Conservation (phyloP, 1,139 yeast species). For the Suhomyces terraborum region DNA sequence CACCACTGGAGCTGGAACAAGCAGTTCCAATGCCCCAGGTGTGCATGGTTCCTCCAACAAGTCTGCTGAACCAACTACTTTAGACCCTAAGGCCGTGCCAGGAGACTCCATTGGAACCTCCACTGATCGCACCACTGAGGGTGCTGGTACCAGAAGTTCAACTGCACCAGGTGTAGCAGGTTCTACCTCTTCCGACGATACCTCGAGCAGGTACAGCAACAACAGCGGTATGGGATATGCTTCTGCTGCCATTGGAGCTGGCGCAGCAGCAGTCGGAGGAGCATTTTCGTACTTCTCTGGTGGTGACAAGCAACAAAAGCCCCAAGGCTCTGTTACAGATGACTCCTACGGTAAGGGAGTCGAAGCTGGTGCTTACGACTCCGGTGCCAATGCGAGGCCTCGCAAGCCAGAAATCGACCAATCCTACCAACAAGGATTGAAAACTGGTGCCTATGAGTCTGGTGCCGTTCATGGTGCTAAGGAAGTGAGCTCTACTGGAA, state of each 20-base stretch:
- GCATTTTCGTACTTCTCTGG: slow-evolving; percentile 12
- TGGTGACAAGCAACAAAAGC: background rate
- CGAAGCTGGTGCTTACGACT: slow-evolving; percentile 3
- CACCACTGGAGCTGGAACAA: slow-evolving; percentile 1
- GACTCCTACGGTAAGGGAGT: slow-evolving; percentile 6
- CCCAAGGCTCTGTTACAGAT: background rate
- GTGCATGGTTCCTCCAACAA: background rate
- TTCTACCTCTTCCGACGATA: background rate
- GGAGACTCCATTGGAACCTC: background rate
- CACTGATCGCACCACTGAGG: background rate
- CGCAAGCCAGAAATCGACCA: background rate
- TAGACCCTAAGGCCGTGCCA: slow-evolving; percentile 1
- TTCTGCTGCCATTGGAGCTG: slow-evolving; percentile 7
- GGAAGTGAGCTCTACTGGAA: slow-evolving; percentile 9
- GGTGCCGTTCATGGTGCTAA: slow-evolving; percentile 8
- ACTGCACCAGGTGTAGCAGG: background rate
- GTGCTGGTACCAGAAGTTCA: background rate
- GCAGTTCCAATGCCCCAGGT: slow-evolving; percentile 1
- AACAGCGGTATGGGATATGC: slow-evolving; percentile 1
- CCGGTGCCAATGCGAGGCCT: slow-evolving; percentile 1
- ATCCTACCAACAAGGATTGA: background rate
- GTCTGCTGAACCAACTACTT: background rate
- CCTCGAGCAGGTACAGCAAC: background rate
- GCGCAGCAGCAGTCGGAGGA: slow-evolving; percentile 13
- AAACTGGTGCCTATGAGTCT: background rate